Percentiles rank a stretch among this genome's conserved stretches.
These are phyloP conservation scores for Suillus ampliporus DNA, from an alignment of 768 basidiomycete species.

Conservation along the genomic window DNA sequence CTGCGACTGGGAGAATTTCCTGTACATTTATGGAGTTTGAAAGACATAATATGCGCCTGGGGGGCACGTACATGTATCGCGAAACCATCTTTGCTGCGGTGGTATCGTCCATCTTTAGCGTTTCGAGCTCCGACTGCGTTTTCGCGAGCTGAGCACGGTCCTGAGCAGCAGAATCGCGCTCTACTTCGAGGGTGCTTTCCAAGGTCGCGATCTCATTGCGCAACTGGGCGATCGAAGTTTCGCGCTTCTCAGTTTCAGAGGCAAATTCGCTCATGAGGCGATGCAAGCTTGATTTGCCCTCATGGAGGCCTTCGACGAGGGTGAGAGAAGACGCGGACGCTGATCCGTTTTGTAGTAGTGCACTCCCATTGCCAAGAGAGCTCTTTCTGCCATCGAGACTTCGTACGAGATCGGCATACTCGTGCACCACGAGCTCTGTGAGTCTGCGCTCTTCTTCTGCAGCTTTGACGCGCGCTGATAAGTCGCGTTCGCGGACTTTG, in stretches of 20 bases:
- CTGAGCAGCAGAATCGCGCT: slow-evolving; percentile 47
- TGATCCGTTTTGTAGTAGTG: slow-evolving; percentile 17
- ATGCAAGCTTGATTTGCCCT: slow-evolving; percentile 56
- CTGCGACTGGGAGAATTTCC: slow-evolving; percentile 85
- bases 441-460: slow-evolving; percentile 65
- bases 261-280: slow-evolving; percentile 56
- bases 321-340: slow-evolving; percentile 25
- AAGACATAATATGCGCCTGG: background rate
- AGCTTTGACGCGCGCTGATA: slow-evolving; percentile 50
- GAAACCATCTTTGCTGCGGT: slow-evolving; percentile 84
- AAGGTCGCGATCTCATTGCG: slow-evolving; percentile 50
- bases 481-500: slow-evolving; percentile 51
- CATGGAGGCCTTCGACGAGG: slow-evolving; percentile 46
- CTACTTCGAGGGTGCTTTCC: slow-evolving; percentile 50
- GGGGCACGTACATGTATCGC: slow-evolving; percentile 72
- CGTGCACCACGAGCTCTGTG: slow-evolving; percentile 66
- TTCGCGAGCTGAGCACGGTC: slow-evolving; percentile 53
- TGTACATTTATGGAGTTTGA: slow-evolving; percentile 27
- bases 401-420: slow-evolving; percentile 80
- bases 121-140: slow-evolving; percentile 57
- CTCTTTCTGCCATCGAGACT: slow-evolving; percentile 56
- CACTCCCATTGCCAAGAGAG: slow-evolving; percentile 15
- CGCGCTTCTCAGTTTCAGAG: slow-evolving; percentile 50
- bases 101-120: slow-evolving; percentile 65
- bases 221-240: slow-evolving; percentile 47